phyloP scores from a whole-genome alignment of 1,284 basidiomycete species.

The Puccinia polysora region DNA sequence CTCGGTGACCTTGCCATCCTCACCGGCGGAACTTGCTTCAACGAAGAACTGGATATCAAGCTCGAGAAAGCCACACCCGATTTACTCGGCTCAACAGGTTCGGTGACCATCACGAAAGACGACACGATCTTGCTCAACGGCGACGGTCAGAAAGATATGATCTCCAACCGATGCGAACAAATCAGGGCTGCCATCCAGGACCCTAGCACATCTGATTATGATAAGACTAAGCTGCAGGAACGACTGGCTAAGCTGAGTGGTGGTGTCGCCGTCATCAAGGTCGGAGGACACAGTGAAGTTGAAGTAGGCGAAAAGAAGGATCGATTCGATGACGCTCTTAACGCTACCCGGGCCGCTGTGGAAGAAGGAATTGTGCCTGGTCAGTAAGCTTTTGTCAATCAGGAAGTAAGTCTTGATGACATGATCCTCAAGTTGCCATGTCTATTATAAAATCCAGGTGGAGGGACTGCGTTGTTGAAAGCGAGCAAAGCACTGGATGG shows the following conservation, averaged over 20 bases:
- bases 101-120: conserved; percentile 94
- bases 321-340: conserved; percentile 93
- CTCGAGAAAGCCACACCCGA: conserved; percentile 85
- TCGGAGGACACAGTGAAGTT: conserved; percentile 87
- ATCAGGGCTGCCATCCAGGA: conserved; percentile 81
- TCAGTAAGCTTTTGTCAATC: conserved; percentile 64
- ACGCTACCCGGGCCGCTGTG: conserved; percentile 93
- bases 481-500: conserved; percentile 75
- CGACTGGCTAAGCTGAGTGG: conserved; percentile 91
- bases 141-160: conserved; percentile 76
- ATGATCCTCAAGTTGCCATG: too few relatives aligned
- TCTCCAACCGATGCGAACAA: conserved; percentile 88
- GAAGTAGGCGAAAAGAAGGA: conserved; percentile 99
- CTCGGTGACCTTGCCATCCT: conserved; percentile 95
- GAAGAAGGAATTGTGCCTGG: conserved; percentile 97
- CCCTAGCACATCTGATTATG: conserved; percentile 81
- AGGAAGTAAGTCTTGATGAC: conserved; percentile 51
- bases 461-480: conserved; percentile 64
- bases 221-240: conserved; percentile 92
- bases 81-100: conserved; percentile 84
- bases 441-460: conserved; percentile 47
- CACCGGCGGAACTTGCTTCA: conserved; percentile 95
- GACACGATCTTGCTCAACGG: conserved; percentile 97
- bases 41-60: conserved; percentile 96
- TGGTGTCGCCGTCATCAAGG: conserved; percentile 97